Percentiles rank a stretch among this genome's conserved stretches.
Conservation (phyloP, 192 early-diverging fungal species). For the Chytriomyces sp. region DNA sequence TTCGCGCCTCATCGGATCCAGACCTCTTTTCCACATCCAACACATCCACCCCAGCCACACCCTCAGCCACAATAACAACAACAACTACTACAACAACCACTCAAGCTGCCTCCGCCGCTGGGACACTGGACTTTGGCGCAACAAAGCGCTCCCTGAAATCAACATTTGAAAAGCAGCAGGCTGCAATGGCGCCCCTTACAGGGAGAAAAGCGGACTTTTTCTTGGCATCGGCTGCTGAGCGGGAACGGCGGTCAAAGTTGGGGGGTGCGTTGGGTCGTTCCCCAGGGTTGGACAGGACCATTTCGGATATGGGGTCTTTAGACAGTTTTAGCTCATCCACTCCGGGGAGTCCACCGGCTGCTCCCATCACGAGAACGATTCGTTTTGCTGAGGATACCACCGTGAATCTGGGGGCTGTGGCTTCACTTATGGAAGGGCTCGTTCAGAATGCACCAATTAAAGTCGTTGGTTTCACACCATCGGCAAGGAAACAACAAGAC, state of each 20-base stretch:
- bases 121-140: slow-evolving; percentile 10
- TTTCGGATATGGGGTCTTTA: neutral
- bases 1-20: slow-evolving; percentile 29
- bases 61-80: neutral
- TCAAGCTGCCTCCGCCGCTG: neutral
- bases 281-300: no score
- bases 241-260: slow-evolving; percentile 5
- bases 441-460: neutral
- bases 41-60: neutral
- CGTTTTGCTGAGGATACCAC: slow-evolving; percentile 17
- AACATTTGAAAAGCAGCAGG: slow-evolving; percentile 6
- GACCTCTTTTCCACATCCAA: slow-evolving; percentile 15
- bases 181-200: slow-evolving; percentile 3
- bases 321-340: neutral
- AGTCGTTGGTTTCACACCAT: slow-evolving; percentile 3
- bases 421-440: neutral
- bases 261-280: neutral
- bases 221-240: slow-evolving; percentile 30
- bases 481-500: neutral
- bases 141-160: neutral
- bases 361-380: neutral
- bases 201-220: slow-evolving; percentile 39
- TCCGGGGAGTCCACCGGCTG: neutral
- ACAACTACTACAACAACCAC: no score
- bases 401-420: neutral